Evolutionary conservation across 495 filamentous ascomycete species (phyloP).

Genomic region (Lophiotrema nucula): DNA sequence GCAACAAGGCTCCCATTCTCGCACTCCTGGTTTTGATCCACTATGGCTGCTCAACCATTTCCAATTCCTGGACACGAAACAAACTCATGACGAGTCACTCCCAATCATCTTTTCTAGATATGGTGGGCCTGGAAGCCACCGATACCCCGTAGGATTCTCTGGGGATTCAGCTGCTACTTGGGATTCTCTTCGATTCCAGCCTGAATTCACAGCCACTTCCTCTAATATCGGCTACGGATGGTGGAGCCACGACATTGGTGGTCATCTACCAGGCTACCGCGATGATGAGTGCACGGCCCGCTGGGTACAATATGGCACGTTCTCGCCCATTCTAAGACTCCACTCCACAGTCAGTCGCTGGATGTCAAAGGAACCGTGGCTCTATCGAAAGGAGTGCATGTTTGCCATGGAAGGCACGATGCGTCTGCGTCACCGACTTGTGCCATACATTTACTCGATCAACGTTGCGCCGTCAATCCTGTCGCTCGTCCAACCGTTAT

Average conservation of each 20-base stretch:
- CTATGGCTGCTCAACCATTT: slow-evolving; percentile 60
- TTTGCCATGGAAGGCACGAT: slow-evolving; percentile 47
- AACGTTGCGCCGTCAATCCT: slow-evolving; percentile 43
- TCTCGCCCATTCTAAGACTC: slow-evolving; percentile 56
- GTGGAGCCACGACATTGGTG: slow-evolving; percentile 63
- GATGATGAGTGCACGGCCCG: slow-evolving; percentile 53
- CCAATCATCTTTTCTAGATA: slow-evolving; percentile 52
- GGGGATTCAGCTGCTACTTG: slow-evolving; percentile 55
- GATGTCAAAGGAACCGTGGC: slow-evolving; percentile 58
- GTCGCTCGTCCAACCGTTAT: slow-evolving; percentile 56
- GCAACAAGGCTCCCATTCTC: slow-evolving; percentile 55
- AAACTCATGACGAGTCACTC: slow-evolving; percentile 20
- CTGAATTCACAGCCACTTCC: slow-evolving; percentile 58
- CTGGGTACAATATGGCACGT: slow-evolving; percentile 56
- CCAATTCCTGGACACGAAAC: slow-evolving; percentile 51
- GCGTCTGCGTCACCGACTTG: slow-evolving; percentile 50
- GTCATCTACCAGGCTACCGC: slow-evolving; percentile 49
- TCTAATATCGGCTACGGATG: slow-evolving; percentile 62
- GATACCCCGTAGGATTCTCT: slow-evolving; percentile 60
- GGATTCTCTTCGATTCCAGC: slow-evolving; percentile 56
- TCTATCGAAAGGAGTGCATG: slow-evolving; percentile 40
- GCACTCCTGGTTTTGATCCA: slow-evolving; percentile 55
- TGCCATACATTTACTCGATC: slow-evolving; percentile 56
- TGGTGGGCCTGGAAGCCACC: slow-evolving; percentile 55
- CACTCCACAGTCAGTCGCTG: slow-evolving; percentile 52